Base-by-base conservation (phyloP, 1,284 basidiomycete species). In the Puccinia horiana region DNA sequence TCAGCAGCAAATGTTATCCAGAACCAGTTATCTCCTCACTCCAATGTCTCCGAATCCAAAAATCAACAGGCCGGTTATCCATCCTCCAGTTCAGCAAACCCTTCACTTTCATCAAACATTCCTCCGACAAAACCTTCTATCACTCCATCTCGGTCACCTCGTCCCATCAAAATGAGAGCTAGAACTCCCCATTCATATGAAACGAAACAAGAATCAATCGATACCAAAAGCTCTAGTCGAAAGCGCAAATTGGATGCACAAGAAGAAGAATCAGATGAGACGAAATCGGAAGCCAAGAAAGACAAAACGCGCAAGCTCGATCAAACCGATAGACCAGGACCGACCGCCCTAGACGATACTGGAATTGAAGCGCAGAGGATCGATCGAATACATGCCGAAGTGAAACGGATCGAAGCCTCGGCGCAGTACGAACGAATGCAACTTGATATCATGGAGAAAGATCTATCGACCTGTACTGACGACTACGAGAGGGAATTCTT, bases 381-480 rank as follows among this genome's bases (percentile, higher is more conserved):
- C 4, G 35, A 4, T 32, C 58, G 58, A 35, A 35, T 61, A n/a
- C 58, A 61, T 35, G 1, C 35, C 1, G 58, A 61, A n/a, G 58
- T 35, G 11, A 4, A 18, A 32, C 29, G 29, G 35, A 35, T 61
- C 4, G 58, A 61, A 35, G 58, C 58, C 8, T 3, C 32, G 32
- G 35, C 58, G 29, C 29, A 61, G 29, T 61, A 35, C 58, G 58
- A 61, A 61, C 58, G 58, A 1, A 61, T 61, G 26, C 29, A 35
- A 35, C 58, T 61, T 32, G 58, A 61, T 20, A 61, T 61, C 58
- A 61, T 61, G 58, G 58, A 61, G 58, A 61, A 61, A 35, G 58
- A 61, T 18, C 8, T 61, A 8, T 3, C 29, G 1, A 18, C 6
- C 2, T 61, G 58, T 35, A 61, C 58, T 14, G 58, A 61, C 58